Evolutionary conservation across 2,329 filamentous ascomycete species (phyloP), one percentile per base, ranked within the genome.

Genomic region (Neonectria ditissima): DNA sequence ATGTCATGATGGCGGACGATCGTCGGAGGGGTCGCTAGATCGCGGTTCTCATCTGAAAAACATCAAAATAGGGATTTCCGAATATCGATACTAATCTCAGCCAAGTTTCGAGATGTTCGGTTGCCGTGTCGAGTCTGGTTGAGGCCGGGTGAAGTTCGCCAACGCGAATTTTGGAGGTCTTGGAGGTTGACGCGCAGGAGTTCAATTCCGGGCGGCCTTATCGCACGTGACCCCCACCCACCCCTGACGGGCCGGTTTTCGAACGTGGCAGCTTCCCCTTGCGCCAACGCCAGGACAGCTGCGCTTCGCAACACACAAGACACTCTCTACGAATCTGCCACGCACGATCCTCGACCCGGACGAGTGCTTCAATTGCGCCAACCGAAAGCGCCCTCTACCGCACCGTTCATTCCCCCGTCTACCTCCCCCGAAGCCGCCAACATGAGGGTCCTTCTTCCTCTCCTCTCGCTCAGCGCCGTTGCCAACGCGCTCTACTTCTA

Each of bases 401-500:
- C 11, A 30, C 22, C 9, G 26, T 41, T 43, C 22, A 43, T 48
- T 44, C 20, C 28, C 39, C 26, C 43, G 18, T 47, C 43, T 28
- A 41, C 45, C 34, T 18, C 37, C 43, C 55, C 55, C 52, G 20
- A 26, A 55, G 48, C 52, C 65, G 48, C 48, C 73, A 81, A 69
- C 47, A 91, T 91, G 88, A 87, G 84, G 78, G 76, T 82, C 64
- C 79, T 92, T 75, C 82, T 92, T 66, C 81, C 91, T 63, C 80
- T 93, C 70, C 84, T 93, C 75, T 84, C 91, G 65, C 83, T 94
- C 79, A 82, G 82, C 79, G 81, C 85, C 60, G 81, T 86, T 64
- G 89, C 91, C 66, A 91, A 94, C 77, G 94, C 94, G 60, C 87
- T 99, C 63, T 95, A 97, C 89, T 97, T 99, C 86, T 98, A 92